Evolutionary conservation across 2,329 filamentous ascomycete genomes (phyloP), one percentile per base, ranked within the genome.

Genomic region (Diaporthe sp.): DNA sequence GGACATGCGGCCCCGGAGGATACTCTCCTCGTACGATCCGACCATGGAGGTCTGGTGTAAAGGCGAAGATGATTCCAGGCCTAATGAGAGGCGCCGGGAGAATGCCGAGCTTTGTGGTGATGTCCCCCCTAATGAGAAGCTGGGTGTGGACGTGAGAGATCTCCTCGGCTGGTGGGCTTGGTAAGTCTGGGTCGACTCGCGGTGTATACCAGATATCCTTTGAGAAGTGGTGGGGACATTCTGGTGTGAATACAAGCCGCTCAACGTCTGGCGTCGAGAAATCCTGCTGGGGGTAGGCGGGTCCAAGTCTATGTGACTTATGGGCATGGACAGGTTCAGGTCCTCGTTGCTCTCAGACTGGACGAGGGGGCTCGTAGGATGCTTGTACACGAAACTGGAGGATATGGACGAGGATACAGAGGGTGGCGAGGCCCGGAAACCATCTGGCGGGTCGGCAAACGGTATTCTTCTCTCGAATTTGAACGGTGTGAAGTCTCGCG

Each of bases 1-100:
- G 39, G 97, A 98, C 97, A 99, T 99, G 77, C 97, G 92, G 53
- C 97, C 97, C 62, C 95, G 92, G 2, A 99, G 87, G 76, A 99
- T 98, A 39, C 95, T 98, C 85, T 99, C 97, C 84, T 99, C 97
- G 79, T 98, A 99, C 2, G 96, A 98, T 2, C 97, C 97, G 2
- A 98, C 96, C 94, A 99, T 97, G 4, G 96, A 96, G 12, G 96
- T 96, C 84, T 97, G 95, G 74, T 96, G 94, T 39, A 97, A 86
- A 5, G 95, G 93, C 2, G 75, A 74, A 3, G 95, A 95, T 3
- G 88, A 86, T 61, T 98, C 96, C 0, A 93, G 92, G 22, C 91
- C 89, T 61, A 94, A 87, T 0, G 96, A 98, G 0, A 93, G 92
- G 12, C 90, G 87, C 58, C 95, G 89, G 3, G 91, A 73, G 60